Conservation (phyloP, 192 early-diverging fungal species). For the Dissophora ornata region DNA sequence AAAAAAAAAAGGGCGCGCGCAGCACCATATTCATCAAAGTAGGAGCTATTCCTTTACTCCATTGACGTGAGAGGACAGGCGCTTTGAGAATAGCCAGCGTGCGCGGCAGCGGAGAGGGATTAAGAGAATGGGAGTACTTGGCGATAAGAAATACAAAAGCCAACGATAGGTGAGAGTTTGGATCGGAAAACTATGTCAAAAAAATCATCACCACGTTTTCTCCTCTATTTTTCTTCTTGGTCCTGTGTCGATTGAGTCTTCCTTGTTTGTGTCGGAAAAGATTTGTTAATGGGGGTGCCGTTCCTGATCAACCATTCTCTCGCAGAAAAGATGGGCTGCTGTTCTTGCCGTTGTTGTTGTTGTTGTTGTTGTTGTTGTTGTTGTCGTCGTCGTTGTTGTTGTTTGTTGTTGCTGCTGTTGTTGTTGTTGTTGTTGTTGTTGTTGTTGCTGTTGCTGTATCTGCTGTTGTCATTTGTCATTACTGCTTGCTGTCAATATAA, state of each 20-base stretch:
- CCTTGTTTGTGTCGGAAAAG: slow-evolving; percentile 1
- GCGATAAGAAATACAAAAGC: neutral
- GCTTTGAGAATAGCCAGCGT: too few relatives aligned
- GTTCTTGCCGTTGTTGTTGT: slow-evolving; percentile 5
- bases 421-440: neutral
- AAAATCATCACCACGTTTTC: slow-evolving; percentile 13
- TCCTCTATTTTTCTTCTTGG: neutral
- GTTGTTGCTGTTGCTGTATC: slow-evolving; percentile 2
- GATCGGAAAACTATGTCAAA: slow-evolving; percentile 8
- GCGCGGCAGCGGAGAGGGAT: neutral
- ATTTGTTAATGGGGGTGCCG: neutral
- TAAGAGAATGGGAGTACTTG: slow-evolving; percentile 20
- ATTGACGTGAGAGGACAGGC: too few relatives aligned
- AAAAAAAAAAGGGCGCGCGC: too few relatives aligned
- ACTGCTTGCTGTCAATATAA: neutral
- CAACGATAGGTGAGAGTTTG: neutral
- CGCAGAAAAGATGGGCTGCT: neutral
- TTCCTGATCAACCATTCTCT: slow-evolving; percentile 8
- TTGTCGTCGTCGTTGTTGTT: neutral
- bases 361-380: slow-evolving; percentile 19
- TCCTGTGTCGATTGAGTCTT: neutral
- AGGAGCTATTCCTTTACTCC: too few relatives aligned
- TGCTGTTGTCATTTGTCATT: too few relatives aligned
- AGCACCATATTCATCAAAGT: too few relatives aligned
- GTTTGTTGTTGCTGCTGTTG: neutral